Evolutionary conservation across 805 yeast genomes (phyloP), one percentile per base, ranked within the genome.

Genomic region (Candida loeiensis): DNA sequence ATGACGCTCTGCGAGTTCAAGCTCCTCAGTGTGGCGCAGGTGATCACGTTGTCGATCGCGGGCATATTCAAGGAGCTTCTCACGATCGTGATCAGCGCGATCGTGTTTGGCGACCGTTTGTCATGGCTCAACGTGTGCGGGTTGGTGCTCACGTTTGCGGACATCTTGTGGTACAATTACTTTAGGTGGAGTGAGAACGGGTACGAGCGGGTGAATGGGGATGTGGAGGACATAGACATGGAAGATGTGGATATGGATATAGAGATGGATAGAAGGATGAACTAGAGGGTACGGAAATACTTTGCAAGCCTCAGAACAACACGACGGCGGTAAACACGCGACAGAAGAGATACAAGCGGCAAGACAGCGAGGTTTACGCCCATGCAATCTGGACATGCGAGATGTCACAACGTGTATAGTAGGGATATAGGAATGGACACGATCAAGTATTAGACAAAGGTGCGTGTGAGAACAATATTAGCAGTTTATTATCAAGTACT

Each of bases 31-130:
- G 77, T 82, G 31, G 85, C 96, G 0, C 85, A 87, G 41, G 88
- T 93, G 11, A 71, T 90, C 33, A 90, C 99, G 0, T 64, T 93
- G 21, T 82, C 95, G 4, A 78, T 93, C 31, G 95, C 95, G 0
- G 99, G 99, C 1, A 85, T 93, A 13, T 85, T 91, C 58, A 93
- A 93, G 57, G 99, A 93, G 59, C 69, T 93, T 12, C 66, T 90
- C 34, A 93, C 99, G 0, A 88, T 93, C 27, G 72, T 82, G 1
- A 66, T 81, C 3, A 79, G 91, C 42, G 63, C 75, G 22, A 46
- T 87, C 4, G 70, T 90, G 2, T 86, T 88, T 59, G 82, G 83
- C 29, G 99, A 93, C 59, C 59, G 61, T 27, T 68, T 93, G 37
- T 77, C 85, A 6, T 54, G 73, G 14, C 59, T 85, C 40, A 93